Conservation (phyloP, 2,329 filamentous ascomycete species). For the Fusarium sp. region DNA sequence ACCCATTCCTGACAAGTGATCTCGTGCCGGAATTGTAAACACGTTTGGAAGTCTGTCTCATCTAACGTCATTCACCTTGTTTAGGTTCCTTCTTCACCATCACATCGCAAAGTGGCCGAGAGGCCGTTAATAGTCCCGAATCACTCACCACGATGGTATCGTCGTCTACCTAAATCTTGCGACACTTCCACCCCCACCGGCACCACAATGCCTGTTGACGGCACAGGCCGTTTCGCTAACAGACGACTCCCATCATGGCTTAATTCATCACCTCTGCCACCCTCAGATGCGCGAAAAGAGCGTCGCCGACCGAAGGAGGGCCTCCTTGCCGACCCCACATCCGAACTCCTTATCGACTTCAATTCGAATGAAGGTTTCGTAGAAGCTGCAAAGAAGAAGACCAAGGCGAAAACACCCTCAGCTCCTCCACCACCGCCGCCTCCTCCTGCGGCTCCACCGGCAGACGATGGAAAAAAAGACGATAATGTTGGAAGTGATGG, state of each 20-base stretch:
- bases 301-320: conserved; percentile 48
- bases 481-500: conserved; percentile 50
- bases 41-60: conserved; percentile 36
- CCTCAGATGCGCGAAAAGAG: conserved; percentile 40
- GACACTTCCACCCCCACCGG: conserved; percentile 41
- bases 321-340: conserved; percentile 62
- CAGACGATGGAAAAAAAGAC: conserved; percentile 43
- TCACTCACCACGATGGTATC: conserved; percentile 55
- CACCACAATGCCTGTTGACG: conserved; percentile 51
- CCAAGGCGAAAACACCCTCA: conserved; percentile 55
- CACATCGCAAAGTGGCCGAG: conserved; percentile 34
- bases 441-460: conserved; percentile 39
- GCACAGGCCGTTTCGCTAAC: conserved; percentile 51
- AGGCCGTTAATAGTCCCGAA: conserved; percentile 44
- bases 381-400: conserved; percentile 68
- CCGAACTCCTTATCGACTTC: conserved; percentile 68
- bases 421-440: conserved; percentile 47
- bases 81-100: conserved; percentile 35
- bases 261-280: conserved; percentile 41
- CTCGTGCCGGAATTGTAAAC: conserved; percentile 31
- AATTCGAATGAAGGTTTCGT: conserved; percentile 66
- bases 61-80: conserved; percentile 42
- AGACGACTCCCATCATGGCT: conserved; percentile 41
- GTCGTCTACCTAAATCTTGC: conserved; percentile 44
- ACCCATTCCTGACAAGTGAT: conserved; percentile 42